Conservation (phyloP, 2,329 filamentous ascomycete genomes). For the Parastagonospora nodorum region DNA sequence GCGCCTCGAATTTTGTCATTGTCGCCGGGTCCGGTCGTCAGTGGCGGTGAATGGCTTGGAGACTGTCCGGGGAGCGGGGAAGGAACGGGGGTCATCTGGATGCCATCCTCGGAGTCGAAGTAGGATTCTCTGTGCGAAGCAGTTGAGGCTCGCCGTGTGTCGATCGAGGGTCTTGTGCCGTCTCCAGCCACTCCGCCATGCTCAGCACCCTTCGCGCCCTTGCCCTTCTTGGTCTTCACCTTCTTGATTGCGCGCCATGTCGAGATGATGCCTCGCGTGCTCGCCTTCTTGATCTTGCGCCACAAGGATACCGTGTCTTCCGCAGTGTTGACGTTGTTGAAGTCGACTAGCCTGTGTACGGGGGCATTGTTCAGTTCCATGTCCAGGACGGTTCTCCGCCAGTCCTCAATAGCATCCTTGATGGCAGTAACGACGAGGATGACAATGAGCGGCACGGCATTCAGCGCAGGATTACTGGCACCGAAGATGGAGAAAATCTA, state of each 20-base stretch:
- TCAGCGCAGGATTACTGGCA: conserved; percentile 84
- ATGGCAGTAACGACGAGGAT: conserved; percentile 87
- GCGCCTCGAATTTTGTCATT: conserved; percentile 32
- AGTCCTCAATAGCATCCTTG: conserved; percentile 96
- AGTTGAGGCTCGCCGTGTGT: conserved; percentile 65
- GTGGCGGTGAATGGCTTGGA: conserved; percentile 30
- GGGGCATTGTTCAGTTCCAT: conserved; percentile 95
- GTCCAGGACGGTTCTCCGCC: conserved; percentile 86
- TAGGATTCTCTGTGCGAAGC: conserved; percentile 59
- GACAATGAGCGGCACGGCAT: conserved; percentile 88
- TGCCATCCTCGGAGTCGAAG: conserved; percentile 64
- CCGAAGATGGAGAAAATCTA: conserved; percentile 98
- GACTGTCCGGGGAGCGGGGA: conserved; percentile 69
- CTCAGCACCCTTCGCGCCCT: conserved; percentile 42
- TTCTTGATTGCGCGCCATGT: conserved; percentile 56
- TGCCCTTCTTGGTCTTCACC: conserved; percentile 42
- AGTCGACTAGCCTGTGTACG: conserved; percentile 85
- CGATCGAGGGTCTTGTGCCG: conserved; percentile 69
- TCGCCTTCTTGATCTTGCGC: conserved; percentile 90
- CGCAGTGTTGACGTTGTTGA: conserved; percentile 90
- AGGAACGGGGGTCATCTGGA: conserved; percentile 94
- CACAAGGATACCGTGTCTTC: conserved; percentile 85
- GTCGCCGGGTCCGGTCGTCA: conserved; percentile 33
- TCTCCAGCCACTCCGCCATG: conserved; percentile 56
- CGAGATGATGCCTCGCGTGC: conserved; percentile 65